Conservation (phyloP, 345 rosid species). For the Populus tremula region DNA sequence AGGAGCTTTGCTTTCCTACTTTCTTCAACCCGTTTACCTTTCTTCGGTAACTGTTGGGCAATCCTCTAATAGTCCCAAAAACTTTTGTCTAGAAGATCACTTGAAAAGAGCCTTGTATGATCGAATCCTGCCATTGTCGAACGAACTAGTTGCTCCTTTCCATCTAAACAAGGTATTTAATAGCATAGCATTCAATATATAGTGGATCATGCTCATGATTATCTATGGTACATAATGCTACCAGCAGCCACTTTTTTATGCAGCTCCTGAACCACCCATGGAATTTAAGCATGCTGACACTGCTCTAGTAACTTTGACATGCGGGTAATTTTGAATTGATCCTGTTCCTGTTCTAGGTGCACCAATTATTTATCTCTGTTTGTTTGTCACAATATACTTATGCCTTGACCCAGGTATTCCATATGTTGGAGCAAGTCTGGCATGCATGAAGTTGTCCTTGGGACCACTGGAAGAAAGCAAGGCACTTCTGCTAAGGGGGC, state of each 20-base stretch:
- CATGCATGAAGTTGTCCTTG: constrained; percentile 86
- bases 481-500: constrained; percentile 91
- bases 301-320: constrained; percentile 75
- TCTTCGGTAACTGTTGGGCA: constrained; percentile 71
- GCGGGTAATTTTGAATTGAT: constrained; percentile 55
- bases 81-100: constrained; percentile 42
- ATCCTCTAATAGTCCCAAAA: constrained; percentile 40
- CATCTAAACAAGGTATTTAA: constrained; percentile 57
- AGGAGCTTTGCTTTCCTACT: constrained; percentile 76
- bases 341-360: neutral
- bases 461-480: constrained; percentile 92
- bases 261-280: constrained; percentile 60
- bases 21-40: constrained; percentile 67
- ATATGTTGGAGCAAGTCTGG: constrained; percentile 85
- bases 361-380: constrained; percentile 10
- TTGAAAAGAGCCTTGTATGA: constrained; percentile 52
- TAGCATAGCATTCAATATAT: neutral
- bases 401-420: constrained; percentile 58
- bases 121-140: constrained; percentile 45
- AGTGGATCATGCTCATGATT: too few species aligned
- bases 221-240: constrained; percentile 13
- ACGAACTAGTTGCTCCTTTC: constrained; percentile 45
- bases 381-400: constrained; percentile 2
- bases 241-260: constrained; percentile 66
- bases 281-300: constrained; percentile 89